Evolutionary conservation across 208 protist species (phyloP), one percentile per base, ranked within the genome.

Genomic region (Leishmania aethiopica): DNA sequence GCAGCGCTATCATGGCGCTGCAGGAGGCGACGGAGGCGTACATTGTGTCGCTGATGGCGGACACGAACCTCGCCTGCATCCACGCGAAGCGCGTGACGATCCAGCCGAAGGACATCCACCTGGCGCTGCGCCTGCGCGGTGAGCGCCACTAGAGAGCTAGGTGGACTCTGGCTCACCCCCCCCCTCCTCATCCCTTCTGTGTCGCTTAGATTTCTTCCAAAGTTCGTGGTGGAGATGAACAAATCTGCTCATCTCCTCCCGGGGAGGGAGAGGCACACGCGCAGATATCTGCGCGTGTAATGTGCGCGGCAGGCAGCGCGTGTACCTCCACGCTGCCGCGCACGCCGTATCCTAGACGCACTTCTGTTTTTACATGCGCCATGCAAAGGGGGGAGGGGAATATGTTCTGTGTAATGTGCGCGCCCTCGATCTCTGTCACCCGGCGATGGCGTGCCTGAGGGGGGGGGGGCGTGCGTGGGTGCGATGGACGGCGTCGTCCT

Each of bases 21-120:
- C 95, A 98, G 89, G 96, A 98, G 88, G 93, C 96, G 42, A 91
- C 95, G 59, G 97, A 99, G 86, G 80, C 95, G 32, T 99, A 98
- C 86, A 75, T 99, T 42, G 94, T 98, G 77, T 89, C 85, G 78
- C 84, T 99, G 60, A 97, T 98, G 69, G 97, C 97, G 83, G 96
- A 98, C 88, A 95, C 94, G 71, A 97, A 98, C 90, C 87, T 98
- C 75, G 94, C 91, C 77, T 92, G 92, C 74, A 89, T 97, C 78
- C 96, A 98, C 87, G 92, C 94, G 62, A 92, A 94, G 81, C 87
- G 96, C 76, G 94, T 97, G 55, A 98, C 94, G 49, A 91, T 98
- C 78, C 89, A 95, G 91, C 87, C 88, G 35, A 95, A 95, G 84
- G 96, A 93, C 82, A 84, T 91, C 73, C 88, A 93, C 84, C 90